A percentile compares a stretch with the other conserved stretches of the same genome.
phyloP scores from a whole-genome alignment of 2,329 filamentous ascomycete genomes.

The Mycosphaerella arachidis region DNA sequence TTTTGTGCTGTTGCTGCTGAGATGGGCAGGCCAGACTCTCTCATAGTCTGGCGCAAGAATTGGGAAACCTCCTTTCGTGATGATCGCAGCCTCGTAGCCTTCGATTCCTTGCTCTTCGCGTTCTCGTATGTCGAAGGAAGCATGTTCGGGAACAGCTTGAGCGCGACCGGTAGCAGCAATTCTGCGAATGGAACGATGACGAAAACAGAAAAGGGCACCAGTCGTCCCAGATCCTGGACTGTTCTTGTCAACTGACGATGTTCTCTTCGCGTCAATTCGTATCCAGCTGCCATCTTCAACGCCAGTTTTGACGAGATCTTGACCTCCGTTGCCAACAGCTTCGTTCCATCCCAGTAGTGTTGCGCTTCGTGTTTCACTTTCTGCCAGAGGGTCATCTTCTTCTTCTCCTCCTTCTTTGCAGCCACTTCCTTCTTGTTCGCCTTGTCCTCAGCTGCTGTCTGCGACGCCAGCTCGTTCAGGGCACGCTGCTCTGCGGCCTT shows the following conservation, averaged over 20 bases:
- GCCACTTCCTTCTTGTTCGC: slow-evolving; percentile 52
- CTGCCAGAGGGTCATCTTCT: slow-evolving; percentile 83
- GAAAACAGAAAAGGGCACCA: slow-evolving; percentile 95
- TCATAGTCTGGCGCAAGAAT: slow-evolving; percentile 82
- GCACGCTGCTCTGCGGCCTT: slow-evolving; percentile 44
- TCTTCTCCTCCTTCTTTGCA: slow-evolving; percentile 64
- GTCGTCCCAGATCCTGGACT: slow-evolving; percentile 83
- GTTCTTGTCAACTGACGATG: slow-evolving; percentile 87
- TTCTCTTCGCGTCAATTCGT: slow-evolving; percentile 91
- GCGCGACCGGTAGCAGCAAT: slow-evolving; percentile 80
- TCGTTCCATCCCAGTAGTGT: slow-evolving; percentile 99
- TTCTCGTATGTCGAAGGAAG: slow-evolving; percentile 96
- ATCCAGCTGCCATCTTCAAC: slow-evolving; percentile 95
- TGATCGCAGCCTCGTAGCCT: slow-evolving; percentile 72
- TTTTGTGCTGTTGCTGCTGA: slow-evolving; percentile 79
- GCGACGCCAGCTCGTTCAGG: slow-evolving; percentile 59
- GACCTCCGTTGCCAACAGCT: slow-evolving; percentile 86
- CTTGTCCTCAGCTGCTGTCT: slow-evolving; percentile 50
- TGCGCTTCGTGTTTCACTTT: slow-evolving; percentile 90
- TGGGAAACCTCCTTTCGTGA: slow-evolving; percentile 90
- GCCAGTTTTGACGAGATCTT: slow-evolving; percentile 87
- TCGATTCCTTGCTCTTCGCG: slow-evolving; percentile 83
- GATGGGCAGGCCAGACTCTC: slow-evolving; percentile 87
- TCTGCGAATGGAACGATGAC: slow-evolving; percentile 96
- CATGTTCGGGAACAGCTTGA: slow-evolving; percentile 95